Conservation (phyloP, 2,329 filamentous ascomycete genomes). For the Rutstroemia sp. region DNA sequence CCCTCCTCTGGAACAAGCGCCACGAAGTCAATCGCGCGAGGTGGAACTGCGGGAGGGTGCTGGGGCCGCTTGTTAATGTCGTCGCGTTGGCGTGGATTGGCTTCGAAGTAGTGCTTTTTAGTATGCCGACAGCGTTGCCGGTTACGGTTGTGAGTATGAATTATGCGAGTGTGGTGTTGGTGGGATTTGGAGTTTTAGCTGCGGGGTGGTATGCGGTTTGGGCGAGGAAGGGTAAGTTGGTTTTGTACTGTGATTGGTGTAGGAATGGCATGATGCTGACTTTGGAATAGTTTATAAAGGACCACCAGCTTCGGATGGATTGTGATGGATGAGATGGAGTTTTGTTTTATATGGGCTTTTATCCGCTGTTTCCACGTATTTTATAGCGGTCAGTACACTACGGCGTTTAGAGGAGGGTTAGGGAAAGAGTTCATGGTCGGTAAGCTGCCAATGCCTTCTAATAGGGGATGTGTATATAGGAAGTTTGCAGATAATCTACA, state of each 20-base stretch:
- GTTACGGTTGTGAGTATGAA: conserved; percentile 54
- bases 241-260: neutral
- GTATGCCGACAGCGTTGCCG: conserved; percentile 53
- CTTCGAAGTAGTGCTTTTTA: conserved; percentile 55
- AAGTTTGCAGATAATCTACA: no score
- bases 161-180: conserved; percentile 42
- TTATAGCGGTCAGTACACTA: no score
- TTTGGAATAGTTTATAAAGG: conserved; percentile 17
- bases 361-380: no score
- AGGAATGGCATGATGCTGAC: neutral
- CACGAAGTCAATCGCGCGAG: conserved; percentile 45
- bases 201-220: conserved; percentile 43
- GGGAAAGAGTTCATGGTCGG: no score
- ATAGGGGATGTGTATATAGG: no score
- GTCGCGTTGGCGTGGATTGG: conserved; percentile 49
- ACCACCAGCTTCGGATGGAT: conserved; percentile 19
- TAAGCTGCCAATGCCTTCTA: no score
- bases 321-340: conserved; percentile 4
- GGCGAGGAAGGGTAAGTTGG: conserved; percentile 41
- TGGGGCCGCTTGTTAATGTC: conserved; percentile 53
- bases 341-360: no score
- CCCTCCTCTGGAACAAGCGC: conserved; percentile 56
- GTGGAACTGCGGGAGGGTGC: conserved; percentile 49
- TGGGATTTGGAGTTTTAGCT: conserved; percentile 44
- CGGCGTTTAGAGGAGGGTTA: no score